Conservation (phyloP, 1,284 basidiomycete genomes). For the Ustilago esculenta region DNA sequence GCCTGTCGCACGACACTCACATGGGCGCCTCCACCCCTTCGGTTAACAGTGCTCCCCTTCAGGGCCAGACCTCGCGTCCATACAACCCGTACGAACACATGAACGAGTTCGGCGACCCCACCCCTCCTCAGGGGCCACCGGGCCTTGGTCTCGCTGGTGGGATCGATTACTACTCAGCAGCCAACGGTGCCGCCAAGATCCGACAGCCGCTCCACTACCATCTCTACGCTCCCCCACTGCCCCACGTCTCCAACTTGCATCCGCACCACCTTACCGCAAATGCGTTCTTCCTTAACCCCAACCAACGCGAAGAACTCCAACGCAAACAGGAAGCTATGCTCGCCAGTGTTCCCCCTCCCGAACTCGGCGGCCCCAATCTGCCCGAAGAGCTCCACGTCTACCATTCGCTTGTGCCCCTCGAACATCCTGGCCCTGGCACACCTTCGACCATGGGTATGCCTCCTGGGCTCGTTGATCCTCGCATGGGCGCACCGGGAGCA, state of each 20-base stretch:
- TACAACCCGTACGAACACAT: slow-evolving; percentile 60
- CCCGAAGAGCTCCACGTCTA: slow-evolving; percentile 92
- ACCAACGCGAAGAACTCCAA: slow-evolving; percentile 81
- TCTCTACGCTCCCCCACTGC: slow-evolving; percentile 78
- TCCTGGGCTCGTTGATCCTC: slow-evolving; percentile 49
- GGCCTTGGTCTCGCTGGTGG: slow-evolving; percentile 39
- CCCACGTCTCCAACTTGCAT: slow-evolving; percentile 70
- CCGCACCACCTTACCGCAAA: slow-evolving; percentile 69
- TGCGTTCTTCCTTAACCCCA: slow-evolving; percentile 76
- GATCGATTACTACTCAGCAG: slow-evolving; percentile 46
- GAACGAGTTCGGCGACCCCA: slow-evolving; percentile 56
- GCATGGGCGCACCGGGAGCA: slow-evolving; percentile 51
- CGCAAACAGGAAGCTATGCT: slow-evolving; percentile 80
- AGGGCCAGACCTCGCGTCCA: slow-evolving; percentile 13
- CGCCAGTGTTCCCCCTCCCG: slow-evolving; percentile 66
- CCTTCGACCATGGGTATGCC: slow-evolving; percentile 36
- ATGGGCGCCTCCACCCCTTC: slow-evolving; percentile 23
- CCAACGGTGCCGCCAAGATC: slow-evolving; percentile 37
- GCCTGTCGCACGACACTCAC: slow-evolving; percentile 21
- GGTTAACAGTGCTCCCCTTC: neutral
- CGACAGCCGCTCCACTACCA: slow-evolving; percentile 81
- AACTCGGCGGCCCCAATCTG: slow-evolving; percentile 72
- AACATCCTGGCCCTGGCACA: slow-evolving; percentile 66
- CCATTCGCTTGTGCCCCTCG: slow-evolving; percentile 84
- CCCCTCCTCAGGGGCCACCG: slow-evolving; percentile 30